Evolutionary conservation across 805 yeast species (phyloP).

Genomic region (Candida silvatica): DNA sequence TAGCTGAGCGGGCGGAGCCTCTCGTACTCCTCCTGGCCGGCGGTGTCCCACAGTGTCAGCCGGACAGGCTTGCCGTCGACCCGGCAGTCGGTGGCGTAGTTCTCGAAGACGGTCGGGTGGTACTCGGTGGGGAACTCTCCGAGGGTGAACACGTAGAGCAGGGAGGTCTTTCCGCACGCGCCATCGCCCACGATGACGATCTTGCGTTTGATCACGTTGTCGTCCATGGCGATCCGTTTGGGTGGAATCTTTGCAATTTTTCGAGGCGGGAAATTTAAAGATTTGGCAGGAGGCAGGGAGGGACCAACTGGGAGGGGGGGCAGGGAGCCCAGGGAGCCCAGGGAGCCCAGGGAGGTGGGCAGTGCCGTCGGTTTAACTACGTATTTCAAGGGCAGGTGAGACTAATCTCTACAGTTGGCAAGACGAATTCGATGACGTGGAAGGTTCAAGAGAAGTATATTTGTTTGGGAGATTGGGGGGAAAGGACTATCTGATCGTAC

Average conservation of each 20-base stretch:
- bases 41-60: slow-evolving; percentile 90
- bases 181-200: slow-evolving; percentile 92
- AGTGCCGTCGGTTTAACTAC: too few species aligned
- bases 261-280: slow-evolving; percentile 2
- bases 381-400: too few species aligned
- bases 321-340: background rate
- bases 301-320: background rate
- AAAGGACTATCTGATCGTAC: too few species aligned
- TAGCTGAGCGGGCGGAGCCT: slow-evolving; percentile 82
- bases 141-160: slow-evolving; percentile 82
- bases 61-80: slow-evolving; percentile 91
- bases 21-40: slow-evolving; percentile 95
- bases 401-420: too few species aligned
- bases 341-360: too few species aligned
- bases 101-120: slow-evolving; percentile 92
- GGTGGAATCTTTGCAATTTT: too few species aligned
- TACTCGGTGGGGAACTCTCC: slow-evolving; percentile 92
- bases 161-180: slow-evolving; percentile 89
- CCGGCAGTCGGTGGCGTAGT: slow-evolving; percentile 88
- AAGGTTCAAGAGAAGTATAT: too few species aligned
- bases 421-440: too few species aligned
- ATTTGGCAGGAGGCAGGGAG: background rate
- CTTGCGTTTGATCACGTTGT: slow-evolving; percentile 48
- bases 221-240: too few species aligned
- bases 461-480: too few species aligned